Evolutionary conservation across 1,284 basidiomycete species (phyloP).

Genomic region (Cryptococcus sp.): DNA sequence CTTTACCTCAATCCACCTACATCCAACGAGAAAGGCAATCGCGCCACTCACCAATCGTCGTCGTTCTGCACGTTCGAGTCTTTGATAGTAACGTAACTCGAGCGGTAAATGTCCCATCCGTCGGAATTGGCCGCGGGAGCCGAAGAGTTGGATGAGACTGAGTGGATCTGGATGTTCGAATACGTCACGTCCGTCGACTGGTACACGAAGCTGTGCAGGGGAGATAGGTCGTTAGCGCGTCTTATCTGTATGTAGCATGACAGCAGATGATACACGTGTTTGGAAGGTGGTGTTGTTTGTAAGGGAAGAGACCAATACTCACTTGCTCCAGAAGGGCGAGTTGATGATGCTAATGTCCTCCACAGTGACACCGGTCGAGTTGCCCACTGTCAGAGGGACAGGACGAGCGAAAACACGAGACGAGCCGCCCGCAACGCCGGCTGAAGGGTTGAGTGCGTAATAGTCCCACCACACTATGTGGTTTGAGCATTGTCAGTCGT

Average conservation of each 20-base stretch:
- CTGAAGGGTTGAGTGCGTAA: conserved; percentile 30
- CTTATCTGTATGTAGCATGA: not conserved
- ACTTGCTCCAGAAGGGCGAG: conserved; percentile 41
- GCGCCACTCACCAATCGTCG: conserved; percentile 26
- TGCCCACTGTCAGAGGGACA: conserved; percentile 62
- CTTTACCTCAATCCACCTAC: no score
- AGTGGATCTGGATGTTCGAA: conserved; percentile 29
- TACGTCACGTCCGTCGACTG: conserved; percentile 29
- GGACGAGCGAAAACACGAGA: conserved; percentile 61
- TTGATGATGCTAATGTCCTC: conserved; percentile 49
- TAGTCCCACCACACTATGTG: conserved; percentile 40
- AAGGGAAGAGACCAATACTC: not conserved
- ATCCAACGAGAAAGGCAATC: no score
- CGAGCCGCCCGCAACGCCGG: conserved; percentile 56
- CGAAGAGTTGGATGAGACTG: conserved; percentile 27
- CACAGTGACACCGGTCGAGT: conserved; percentile 61
- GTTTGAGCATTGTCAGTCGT: conserved; percentile 3
- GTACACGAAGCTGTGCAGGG: conserved; percentile 25
- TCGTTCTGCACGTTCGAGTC: conserved; percentile 36
- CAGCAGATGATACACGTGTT: not conserved
- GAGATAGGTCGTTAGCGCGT: not conserved
- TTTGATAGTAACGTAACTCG: conserved; percentile 31
- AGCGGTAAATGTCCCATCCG: conserved; percentile 66
- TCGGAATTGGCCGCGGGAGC: conserved; percentile 58
- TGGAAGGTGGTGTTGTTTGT: not conserved